phyloP scores from a whole-genome alignment of 805 yeast species.

The Yarrowia deformans region DNA sequence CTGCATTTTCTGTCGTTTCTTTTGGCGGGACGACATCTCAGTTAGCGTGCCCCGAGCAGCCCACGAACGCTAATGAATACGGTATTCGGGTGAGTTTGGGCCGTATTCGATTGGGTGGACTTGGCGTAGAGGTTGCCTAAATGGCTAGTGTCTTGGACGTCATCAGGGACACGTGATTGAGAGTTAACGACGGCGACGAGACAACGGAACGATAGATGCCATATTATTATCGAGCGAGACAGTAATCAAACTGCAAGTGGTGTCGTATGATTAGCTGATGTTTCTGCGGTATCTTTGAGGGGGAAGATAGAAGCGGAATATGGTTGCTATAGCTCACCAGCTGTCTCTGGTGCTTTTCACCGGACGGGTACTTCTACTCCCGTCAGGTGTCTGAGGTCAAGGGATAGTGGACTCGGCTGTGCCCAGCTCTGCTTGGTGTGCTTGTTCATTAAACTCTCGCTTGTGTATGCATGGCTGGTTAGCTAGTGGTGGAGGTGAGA shows the following conservation, averaged over 20 bases:
- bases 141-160: too few species aligned
- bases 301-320: too few species aligned
- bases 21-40: conserved; percentile 2
- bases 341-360: not conserved
- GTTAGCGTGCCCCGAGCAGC: not conserved
- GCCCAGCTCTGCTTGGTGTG: not conserved
- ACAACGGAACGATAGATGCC: not conserved
- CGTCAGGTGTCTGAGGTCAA: too few species aligned
- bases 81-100: not conserved
- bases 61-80: conserved; percentile 1
- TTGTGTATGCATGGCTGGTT: conserved; percentile 12
- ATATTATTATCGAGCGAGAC: not conserved
- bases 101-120: conserved; percentile 3
- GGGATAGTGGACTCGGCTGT: too few species aligned
- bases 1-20: not conserved
- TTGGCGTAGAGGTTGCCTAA: too few species aligned
- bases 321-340: not conserved
- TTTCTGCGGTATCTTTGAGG: not conserved
- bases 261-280: not conserved
- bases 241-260: not conserved
- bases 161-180: not conserved
- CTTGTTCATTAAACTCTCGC: not conserved
- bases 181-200: not conserved
- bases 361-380: too few species aligned
- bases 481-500: conserved; percentile 3